Conservation (phyloP, 2,329 filamentous ascomycete species). For the Xylaria hypoxylon region DNA sequence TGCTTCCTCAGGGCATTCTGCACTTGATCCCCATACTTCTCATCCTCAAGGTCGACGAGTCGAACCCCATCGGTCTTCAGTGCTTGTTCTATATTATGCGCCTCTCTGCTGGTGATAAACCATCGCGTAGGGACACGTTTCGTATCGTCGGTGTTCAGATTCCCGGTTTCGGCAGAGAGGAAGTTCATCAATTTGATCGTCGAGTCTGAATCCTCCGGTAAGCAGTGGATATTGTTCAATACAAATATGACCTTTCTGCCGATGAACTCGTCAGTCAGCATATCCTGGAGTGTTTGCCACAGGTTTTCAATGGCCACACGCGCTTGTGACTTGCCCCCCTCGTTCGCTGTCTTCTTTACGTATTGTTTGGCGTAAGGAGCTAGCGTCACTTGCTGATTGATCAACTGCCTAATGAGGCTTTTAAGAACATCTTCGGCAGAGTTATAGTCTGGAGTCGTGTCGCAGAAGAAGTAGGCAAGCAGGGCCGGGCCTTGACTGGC, state of each 20-base stretch:
- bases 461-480: constrained; percentile 58
- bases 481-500: constrained; percentile 47
- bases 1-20: constrained; percentile 52
- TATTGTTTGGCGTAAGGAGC: constrained; percentile 54
- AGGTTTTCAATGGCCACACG: constrained; percentile 54
- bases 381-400: constrained; percentile 51
- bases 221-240: constrained; percentile 56
- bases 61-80: constrained; percentile 49
- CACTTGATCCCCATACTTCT: constrained; percentile 54
- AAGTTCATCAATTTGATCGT: constrained; percentile 54
- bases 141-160: constrained; percentile 40
- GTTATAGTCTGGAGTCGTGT: constrained; percentile 52
- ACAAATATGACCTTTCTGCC: constrained; percentile 56
- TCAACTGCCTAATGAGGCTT: constrained; percentile 55
- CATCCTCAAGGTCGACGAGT: constrained; percentile 54
- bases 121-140: constrained; percentile 51
- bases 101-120: constrained; percentile 56
- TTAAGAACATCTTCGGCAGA: constrained; percentile 57
- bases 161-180: constrained; percentile 49
- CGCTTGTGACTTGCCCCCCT: constrained; percentile 47
- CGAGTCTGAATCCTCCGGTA: constrained; percentile 53
- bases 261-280: constrained; percentile 54
- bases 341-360: constrained; percentile 50
- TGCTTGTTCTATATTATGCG: constrained; percentile 50
- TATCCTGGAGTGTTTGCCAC: constrained; percentile 58